These are phyloP conservation scores for Boletus coccyginus DNA, from an alignment of 768 basidiomycete genomes.

Conservation along the genomic window DNA sequence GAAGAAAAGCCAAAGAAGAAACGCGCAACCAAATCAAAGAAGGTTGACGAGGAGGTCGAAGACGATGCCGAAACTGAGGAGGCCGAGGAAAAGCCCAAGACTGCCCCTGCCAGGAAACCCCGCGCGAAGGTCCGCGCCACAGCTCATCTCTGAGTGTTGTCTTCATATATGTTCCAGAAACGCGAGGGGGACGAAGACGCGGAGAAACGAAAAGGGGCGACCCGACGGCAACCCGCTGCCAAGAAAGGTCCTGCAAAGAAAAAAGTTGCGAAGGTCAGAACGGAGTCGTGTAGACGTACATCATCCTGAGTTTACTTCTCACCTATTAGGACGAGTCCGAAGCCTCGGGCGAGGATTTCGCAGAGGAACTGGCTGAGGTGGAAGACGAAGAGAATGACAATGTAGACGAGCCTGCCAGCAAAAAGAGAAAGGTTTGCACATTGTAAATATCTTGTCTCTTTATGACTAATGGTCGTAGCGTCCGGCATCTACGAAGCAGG, in stretches of 20 bases:
- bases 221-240: conserved; percentile 41
- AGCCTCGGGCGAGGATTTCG: conserved; percentile 47
- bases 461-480: conserved; percentile 31
- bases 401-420: conserved; percentile 35
- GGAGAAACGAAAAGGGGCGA: conserved; percentile 50
- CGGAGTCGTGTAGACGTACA: not conserved
- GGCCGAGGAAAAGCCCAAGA: conserved; percentile 29
- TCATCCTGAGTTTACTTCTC: not conserved
- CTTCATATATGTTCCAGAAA: conserved; percentile 26
- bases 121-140: conserved; percentile 34
- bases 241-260: conserved; percentile 51
- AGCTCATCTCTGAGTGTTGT: conserved; percentile 2
- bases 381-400: conserved; percentile 49
- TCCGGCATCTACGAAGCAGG: conserved; percentile 42
- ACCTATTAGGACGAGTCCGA: conserved; percentile 33
- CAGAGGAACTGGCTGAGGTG: conserved; percentile 41
- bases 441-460: not conserved
- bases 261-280: conserved; percentile 37
- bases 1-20: conserved; percentile 38
- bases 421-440: conserved; percentile 67
- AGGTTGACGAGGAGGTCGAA: conserved; percentile 32
- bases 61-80: conserved; percentile 35
- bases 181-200: conserved; percentile 31
- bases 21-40: conserved; percentile 31
- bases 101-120: conserved; percentile 34